Evolutionary conservation across 2,329 filamentous ascomycete species (phyloP), one percentile per base, ranked within the genome.

Genomic region (Aureobasidium leucospermi): DNA sequence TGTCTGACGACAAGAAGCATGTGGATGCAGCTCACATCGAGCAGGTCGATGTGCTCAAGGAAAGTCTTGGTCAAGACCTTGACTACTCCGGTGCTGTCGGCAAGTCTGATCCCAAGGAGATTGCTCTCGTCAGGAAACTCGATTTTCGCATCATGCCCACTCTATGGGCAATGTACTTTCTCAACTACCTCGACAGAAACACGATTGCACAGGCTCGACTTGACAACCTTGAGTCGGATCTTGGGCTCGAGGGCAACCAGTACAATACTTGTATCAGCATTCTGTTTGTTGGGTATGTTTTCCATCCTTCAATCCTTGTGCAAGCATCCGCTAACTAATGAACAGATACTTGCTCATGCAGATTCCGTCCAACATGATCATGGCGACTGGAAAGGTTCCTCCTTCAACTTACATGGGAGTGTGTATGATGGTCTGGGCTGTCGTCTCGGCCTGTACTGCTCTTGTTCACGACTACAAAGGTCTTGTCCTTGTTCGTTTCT

Each of bases 151-250:
- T 81, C 0, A 64, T 80, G 32, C 78, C 78, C 6, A 74, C 71
- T 0, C 77, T 80, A 31, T 79, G 76, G 76, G 63, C 79, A 38
- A 79, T 80, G 75, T 80, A 79, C 59, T 65, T 79, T 36, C 23
- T 88, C 74, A 90, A 90, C 73, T 90, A 89, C 70, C 73, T 87
- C 11, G 82, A 85, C 63, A 36, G 66, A 66, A 70, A 69, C 52
- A 51, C 88, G 70, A 86, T 88, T 62, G 84, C 85, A 1, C 79
- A 85, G 1, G 86, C 86, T 1, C 79, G 83, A 29, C 76, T 89
- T 56, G 81, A 83, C 0, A 76, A 76, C 0, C 70, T 85, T 0
- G 81, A 85, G 60, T 59, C 72, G 19, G 82, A 85, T 60, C 70
- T 85, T 0, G 69, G 69, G 0, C 81, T 85, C 78, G 71, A 67